Evolutionary conservation across 805 yeast genomes (phyloP), one percentile per base, ranked within the genome.

Genomic region (Yarrowia sp.): DNA sequence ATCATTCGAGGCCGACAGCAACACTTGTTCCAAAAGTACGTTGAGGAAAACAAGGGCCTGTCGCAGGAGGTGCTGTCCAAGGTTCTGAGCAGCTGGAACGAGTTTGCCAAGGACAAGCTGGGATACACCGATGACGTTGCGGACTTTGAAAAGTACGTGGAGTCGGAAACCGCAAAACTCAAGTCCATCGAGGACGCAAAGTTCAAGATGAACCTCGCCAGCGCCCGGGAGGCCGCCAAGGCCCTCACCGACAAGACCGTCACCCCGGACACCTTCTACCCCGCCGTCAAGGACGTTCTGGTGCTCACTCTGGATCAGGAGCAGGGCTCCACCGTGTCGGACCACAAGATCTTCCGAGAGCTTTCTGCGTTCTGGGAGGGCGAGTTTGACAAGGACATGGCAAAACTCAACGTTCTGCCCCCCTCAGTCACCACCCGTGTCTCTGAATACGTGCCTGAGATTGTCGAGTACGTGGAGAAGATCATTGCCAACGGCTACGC

Each of bases 381-480:
- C 69, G 87, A 89, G 75, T 95, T 83, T 76, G 90, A 94, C 78
- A 82, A 85, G 69, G 99, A 95, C 75, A 95, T 95, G 99, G 82
- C 82, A 5, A 83, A 83, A 41, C 83, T 95, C 77, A 93, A 93
- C 74, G 98, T 95, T 8, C 81, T 90, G 65, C 89, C 95, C 11
- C 89, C 98, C 2, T 84, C 90, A 3, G 84, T 92, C 38, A 91
- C 96, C 36, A 95, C 99, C 2, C 87, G 99, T 72, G 99, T 95
- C 15, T 90, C 97, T 4, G 99, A 95, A 78, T 94, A 92, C 75
- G 88, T 94, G 53, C 98, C 98, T 1, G 97, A 95, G 75, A 93
- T 95, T 77, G 86, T 94, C 50, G 84, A 79, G 15, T 94, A 87
- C 78, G 97, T 95, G 19, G 84, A 86, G 72, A 82, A 81, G 73